Evolutionary conservation across 495 filamentous ascomycete species (phyloP).

Genomic region (Cladorrhinum samala): DNA sequence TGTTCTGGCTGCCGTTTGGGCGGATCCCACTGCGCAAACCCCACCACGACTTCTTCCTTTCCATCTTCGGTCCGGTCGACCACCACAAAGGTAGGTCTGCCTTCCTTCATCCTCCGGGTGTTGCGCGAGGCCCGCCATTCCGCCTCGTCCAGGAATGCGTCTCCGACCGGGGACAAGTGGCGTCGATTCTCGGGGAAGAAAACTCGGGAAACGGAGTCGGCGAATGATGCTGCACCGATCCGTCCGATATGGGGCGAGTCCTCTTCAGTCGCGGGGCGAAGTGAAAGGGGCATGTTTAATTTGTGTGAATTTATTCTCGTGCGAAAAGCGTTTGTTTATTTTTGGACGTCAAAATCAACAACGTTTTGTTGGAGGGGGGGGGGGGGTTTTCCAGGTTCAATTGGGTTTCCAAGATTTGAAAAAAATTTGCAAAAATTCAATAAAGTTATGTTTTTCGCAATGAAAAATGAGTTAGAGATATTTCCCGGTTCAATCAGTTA

Average conservation of each 20-base stretch:
- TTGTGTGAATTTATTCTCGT: background rate
- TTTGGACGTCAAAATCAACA: background rate
- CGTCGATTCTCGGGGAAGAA: constrained; percentile 19
- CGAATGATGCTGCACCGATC: constrained; percentile 17
- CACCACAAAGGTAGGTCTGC: constrained; percentile 16
- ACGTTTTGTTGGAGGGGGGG: background rate
- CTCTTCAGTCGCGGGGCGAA: constrained; percentile 16
- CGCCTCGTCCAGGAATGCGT: constrained; percentile 10
- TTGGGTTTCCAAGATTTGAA: background rate
- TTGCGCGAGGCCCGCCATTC: constrained; percentile 15
- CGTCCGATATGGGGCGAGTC: constrained; percentile 13
- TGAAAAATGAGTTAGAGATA: too few species aligned
- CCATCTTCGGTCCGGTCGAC: constrained; percentile 12
- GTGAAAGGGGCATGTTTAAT: constrained; percentile 11
- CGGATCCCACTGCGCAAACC: constrained; percentile 23
- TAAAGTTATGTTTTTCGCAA: too few species aligned
- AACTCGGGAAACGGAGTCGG: constrained; percentile 4
- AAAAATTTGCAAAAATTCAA: background rate
- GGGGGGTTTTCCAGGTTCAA: background rate
- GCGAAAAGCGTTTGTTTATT: constrained; percentile 8
- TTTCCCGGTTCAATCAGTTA: too few species aligned
- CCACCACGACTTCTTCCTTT: constrained; percentile 9
- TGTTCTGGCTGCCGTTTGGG: background rate
- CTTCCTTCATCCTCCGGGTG: constrained; percentile 12
- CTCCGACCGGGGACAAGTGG: background rate